Conservation (phyloP, 31 red algal species). For the Porphyra umbilicalis region DNA sequence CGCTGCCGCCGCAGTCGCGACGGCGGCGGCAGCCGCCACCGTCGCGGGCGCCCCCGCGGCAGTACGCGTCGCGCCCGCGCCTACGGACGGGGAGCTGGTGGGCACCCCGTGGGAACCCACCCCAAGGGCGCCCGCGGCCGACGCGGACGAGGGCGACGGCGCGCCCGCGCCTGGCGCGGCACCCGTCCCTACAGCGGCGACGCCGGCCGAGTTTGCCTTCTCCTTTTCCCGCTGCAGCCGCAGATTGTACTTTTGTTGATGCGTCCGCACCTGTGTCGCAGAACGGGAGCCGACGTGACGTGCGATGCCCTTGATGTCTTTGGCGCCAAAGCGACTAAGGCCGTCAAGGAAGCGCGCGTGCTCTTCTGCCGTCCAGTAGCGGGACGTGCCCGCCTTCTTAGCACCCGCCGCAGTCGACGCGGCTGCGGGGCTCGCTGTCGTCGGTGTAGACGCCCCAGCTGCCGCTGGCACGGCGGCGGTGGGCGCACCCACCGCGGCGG, state of each 20-base stretch:
- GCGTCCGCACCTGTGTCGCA: conserved; percentile 8
- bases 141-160: background rate
- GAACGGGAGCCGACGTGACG: background rate
- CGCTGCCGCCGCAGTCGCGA: background rate
- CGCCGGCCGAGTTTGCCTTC: background rate
- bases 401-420: background rate
- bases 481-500: background rate
- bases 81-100: background rate
- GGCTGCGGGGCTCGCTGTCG: background rate
- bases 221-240: conserved; percentile 4
- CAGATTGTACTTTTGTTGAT: conserved; percentile 8
- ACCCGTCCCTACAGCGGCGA: background rate
- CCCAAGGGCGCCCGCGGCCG: background rate
- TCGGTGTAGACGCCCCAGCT: background rate
- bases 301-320: background rate
- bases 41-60: background rate
- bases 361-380: conserved; percentile 11
- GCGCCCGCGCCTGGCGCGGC: background rate
- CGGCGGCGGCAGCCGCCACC: background rate
- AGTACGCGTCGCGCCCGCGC: background rate
- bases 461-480: background rate
- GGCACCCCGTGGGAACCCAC: background rate
- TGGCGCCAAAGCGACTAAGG: background rate
- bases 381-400: conserved; percentile 39
- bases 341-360: conserved; percentile 4